Base-by-base conservation (phyloP, 1,139 yeast genomes). In the Candida buenavistaensis region DNA sequence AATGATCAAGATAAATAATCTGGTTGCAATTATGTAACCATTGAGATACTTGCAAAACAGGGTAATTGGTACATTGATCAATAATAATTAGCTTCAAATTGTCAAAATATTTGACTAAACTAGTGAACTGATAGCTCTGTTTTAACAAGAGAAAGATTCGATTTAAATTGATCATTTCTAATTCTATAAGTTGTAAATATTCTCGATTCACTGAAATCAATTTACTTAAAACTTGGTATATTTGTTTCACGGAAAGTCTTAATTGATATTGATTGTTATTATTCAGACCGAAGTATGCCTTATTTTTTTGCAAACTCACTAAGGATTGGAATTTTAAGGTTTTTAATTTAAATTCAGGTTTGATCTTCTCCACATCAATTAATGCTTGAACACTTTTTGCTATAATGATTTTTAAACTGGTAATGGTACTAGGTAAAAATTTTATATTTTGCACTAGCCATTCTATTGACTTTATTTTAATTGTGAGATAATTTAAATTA, bases 21-120 rank as follows among this genome's bases (percentile, higher is more conserved):
- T 28, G 11, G n/a, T 28, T 12, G 11, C 36, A 30, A 16, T 32
- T 27, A 4, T 29, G 26, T 9, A 38, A 26, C 41, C 39, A 38
- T 14, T 25, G 20, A 4, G 35, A 14, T 16, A 33, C 10, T 17
- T 26, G 30, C 10, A 19, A 12, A n/a, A 35, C 23, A 9, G 41
- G 36, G 16, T 35, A 19, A 21, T 17, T 19, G 14, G 41, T 36
- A 10, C 40, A 38, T 26, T 42, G 45, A 23, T 42, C 44, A 3
- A 42, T 26, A 17, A 29, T 21, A 8, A 42, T 30, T 11, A 28
- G 22, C 15, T 32, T 33, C 21, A 42, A 24, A 6, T 20, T 23
- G 16, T 33, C 25, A 16, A 35, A 23, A 11, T 19, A 19, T 19
- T 22, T 25, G 17, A 11, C 16, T 10, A 16, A 12, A 5, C 14